Evolutionary conservation across 768 basidiomycete genomes (phyloP).

Genomic region (Naganishia friedmannii): DNA sequence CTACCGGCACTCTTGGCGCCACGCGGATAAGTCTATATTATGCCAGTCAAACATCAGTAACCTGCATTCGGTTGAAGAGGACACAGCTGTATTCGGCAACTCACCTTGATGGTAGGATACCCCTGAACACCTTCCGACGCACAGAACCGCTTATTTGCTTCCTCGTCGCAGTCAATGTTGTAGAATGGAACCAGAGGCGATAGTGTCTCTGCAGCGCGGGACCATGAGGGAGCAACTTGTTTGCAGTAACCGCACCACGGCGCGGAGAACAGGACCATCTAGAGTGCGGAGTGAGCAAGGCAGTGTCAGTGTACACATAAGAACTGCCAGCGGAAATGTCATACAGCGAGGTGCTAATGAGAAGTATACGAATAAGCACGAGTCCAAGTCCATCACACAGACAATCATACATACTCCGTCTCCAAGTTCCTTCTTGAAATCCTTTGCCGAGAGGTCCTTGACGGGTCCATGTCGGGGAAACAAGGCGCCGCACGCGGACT

Average conservation of each 20-base stretch:
- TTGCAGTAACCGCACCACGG: conserved; percentile 31
- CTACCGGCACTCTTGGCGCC: conserved; percentile 65
- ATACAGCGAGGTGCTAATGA: conserved; percentile 22
- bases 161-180: conserved; percentile 87
- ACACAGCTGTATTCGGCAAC: conserved; percentile 16
- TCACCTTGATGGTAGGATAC: conserved; percentile 87
- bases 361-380: conserved; percentile 5
- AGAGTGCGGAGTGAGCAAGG: background rate
- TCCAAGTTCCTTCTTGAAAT: conserved; percentile 27
- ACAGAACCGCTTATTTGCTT: conserved; percentile 76
- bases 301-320: background rate
- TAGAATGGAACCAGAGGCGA: conserved; percentile 81
- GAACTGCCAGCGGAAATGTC: background rate
- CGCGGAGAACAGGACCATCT: conserved; percentile 29
- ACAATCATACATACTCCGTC: conserved; percentile 24
- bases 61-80: conserved; percentile 19
- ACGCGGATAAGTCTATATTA: conserved; percentile 67
- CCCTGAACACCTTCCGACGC: conserved; percentile 78
- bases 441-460: conserved; percentile 11
- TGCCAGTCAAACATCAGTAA: background rate
- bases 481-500: conserved; percentile 21
- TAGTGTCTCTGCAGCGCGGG: conserved; percentile 73
- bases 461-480: conserved; percentile 24
- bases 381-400: background rate
- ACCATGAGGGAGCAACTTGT: conserved; percentile 72